phyloP scores from a whole-genome alignment of 2,329 filamentous ascomycete species.

The Botrytis fragariae region DNA sequence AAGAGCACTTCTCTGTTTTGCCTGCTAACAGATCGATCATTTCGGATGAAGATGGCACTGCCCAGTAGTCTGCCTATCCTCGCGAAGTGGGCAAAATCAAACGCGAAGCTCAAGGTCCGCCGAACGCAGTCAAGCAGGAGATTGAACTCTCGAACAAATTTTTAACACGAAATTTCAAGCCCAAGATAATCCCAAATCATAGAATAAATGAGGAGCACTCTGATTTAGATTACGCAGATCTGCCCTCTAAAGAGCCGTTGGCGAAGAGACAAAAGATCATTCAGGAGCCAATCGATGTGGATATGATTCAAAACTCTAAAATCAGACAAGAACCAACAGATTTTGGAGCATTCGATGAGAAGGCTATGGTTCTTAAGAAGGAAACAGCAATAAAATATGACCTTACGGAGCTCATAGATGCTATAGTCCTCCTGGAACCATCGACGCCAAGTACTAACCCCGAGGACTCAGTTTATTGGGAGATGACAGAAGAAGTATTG shows the following conservation, averaged over 20 bases:
- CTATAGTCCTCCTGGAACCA: rapidly evolving
- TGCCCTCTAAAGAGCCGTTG: no score
- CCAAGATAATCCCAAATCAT: neutral
- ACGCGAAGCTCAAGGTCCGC: no score
- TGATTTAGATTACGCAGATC: neutral
- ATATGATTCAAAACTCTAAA: neutral
- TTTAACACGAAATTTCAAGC: rapidly evolving
- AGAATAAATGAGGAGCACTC: neutral
- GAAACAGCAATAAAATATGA: neutral
- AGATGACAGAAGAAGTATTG: neutral
- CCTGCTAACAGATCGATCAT: neutral
- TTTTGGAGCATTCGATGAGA: neutral
- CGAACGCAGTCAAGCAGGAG: neutral
- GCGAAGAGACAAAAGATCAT: neutral
- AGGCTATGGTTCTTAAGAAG: no score
- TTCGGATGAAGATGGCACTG: neutral
- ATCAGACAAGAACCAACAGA: neutral
- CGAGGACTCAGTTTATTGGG: neutral
- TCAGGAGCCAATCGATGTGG: neutral
- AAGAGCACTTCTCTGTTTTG: neutral
- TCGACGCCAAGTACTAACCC: neutral
- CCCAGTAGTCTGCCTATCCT: neutral
- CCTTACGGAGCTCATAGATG: neutral
- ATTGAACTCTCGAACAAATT: no score
- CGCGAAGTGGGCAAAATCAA: neutral